Evolutionary conservation across 257 asterid species (phyloP).

Genomic region (Solanum phureja): DNA sequence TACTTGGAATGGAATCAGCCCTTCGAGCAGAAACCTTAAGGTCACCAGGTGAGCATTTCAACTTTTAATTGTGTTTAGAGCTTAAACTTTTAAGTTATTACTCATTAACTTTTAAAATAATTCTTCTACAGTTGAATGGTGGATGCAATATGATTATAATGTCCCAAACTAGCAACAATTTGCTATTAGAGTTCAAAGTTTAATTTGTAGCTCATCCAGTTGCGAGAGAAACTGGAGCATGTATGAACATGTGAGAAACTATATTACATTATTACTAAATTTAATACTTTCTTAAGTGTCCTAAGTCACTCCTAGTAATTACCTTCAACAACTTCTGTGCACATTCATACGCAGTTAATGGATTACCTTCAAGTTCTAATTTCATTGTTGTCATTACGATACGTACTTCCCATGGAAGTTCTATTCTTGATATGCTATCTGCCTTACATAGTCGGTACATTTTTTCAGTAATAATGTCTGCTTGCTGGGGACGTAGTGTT

Average conservation of each 20-base stretch:
- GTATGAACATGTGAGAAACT: neutral
- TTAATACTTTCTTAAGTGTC: neutral
- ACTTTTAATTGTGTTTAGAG: neutral
- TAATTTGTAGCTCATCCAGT: neutral
- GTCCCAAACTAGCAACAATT: neutral
- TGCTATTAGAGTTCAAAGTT: neutral
- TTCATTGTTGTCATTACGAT: neutral
- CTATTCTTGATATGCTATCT: neutral
- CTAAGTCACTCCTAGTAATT: neutral
- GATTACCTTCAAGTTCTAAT: neutral
- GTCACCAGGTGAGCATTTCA: neutral
- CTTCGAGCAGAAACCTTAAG: neutral
- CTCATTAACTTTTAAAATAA: neutral
- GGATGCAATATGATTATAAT: neutral
- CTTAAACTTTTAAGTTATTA: neutral
- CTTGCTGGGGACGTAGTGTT: neutral
- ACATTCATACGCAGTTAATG: neutral
- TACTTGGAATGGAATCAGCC: neutral
- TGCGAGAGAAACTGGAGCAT: neutral
- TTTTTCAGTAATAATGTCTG: neutral
- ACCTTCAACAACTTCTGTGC: neutral
- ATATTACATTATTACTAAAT: neutral
- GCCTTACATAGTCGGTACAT: neutral
- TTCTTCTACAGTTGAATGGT: neutral
- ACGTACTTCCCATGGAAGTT: neutral